Evolutionary conservation across 306 rosid genomes (phyloP), one percentile per base, ranked within the genome.

Genomic region (Dalbergia cochinchinensis): DNA sequence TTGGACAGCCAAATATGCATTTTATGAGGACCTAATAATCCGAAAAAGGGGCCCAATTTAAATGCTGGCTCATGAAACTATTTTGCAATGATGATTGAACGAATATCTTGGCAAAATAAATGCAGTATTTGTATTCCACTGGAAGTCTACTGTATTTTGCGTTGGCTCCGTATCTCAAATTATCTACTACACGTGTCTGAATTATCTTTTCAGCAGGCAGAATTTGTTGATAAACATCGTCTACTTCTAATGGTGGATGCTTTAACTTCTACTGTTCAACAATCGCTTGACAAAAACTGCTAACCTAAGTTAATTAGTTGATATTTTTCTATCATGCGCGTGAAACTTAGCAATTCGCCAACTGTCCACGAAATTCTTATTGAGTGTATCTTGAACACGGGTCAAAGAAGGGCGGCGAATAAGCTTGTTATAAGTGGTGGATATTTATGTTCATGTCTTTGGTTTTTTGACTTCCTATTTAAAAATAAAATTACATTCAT

Each of bases 351-450:
- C 4, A 15, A 15, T 16, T 15, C 22, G 10, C 60, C 22, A 53
- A n/a, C 60, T n/a, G 60, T 54, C 60, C 7, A 16, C 5, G 3
- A 15, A 54, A 6, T 16, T 7, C 22, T 54, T n/a, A 5, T 53
- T 51, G 1, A 54, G n/a, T 37, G 20, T 14, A 51, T 10, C 10
- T 54, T n/a, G 18, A 51, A 13, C 0, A 14, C 26, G 16, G 10
- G 60, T 54, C 60, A 54, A 54, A 54, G 60, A 54, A 54, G 60
- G 26, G 10, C 60, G 22, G 60, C 60, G 60, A 5, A n/a, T 54
- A 54, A 54, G 22, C 60, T 54, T 54, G 60, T 54, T 16, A 7
- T 2, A 54, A 54, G 60, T 8, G 20, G n/a, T n/a, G 8, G 9
- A 54, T 54, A n/a, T 54, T 16, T n/a, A 2, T 6, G 16, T n/a